Evolutionary conservation across 306 rosid species (phyloP).

Genomic region (Castanospermum australe): DNA sequence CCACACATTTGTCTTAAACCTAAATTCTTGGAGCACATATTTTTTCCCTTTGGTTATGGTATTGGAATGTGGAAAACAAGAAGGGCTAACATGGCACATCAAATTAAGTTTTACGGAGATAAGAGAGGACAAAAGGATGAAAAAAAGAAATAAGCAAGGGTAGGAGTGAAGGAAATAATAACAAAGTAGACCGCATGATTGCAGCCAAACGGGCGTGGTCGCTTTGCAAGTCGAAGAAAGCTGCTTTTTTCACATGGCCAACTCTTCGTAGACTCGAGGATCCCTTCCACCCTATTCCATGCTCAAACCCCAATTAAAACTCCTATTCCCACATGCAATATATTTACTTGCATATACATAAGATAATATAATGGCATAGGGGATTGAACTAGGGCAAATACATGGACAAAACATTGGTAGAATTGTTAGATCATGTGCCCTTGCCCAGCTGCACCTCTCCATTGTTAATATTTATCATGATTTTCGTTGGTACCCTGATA

Average conservation of each 20-base stretch:
- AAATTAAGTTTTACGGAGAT: conserved; percentile 7
- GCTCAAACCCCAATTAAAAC: conserved; percentile 42
- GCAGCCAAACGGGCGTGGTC: conserved; percentile 95
- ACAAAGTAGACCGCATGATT: conserved; percentile 88
- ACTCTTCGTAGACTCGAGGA: conserved; percentile 48
- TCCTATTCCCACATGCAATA: conserved; percentile 27
- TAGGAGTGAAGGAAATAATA: conserved; percentile 54
- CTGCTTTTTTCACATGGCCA: conserved; percentile 97
- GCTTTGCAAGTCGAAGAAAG: conserved; percentile 63
- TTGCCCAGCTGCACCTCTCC: conserved; percentile 33
- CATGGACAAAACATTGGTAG: conserved; percentile 27
- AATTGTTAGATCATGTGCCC: conserved; percentile 57
- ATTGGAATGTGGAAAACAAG: conserved; percentile 33
- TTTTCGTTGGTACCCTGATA: conserved; percentile 29
- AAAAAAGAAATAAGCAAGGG: conserved; percentile 18
- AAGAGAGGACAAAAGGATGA: conserved; percentile 30
- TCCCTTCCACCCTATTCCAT: conserved; percentile 39
- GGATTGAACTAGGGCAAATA: conserved; percentile 28
- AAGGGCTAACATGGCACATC: conserved; percentile 32
- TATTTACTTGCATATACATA: neutral
- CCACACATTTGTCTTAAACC: neutral
- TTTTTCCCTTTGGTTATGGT: neutral
- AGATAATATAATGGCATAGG: neutral
- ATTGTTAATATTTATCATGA: conserved; percentile 23
- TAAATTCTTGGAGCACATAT: neutral